phyloP scores from a whole-genome alignment of 257 asterid species.

The Coffea canephora region DNA sequence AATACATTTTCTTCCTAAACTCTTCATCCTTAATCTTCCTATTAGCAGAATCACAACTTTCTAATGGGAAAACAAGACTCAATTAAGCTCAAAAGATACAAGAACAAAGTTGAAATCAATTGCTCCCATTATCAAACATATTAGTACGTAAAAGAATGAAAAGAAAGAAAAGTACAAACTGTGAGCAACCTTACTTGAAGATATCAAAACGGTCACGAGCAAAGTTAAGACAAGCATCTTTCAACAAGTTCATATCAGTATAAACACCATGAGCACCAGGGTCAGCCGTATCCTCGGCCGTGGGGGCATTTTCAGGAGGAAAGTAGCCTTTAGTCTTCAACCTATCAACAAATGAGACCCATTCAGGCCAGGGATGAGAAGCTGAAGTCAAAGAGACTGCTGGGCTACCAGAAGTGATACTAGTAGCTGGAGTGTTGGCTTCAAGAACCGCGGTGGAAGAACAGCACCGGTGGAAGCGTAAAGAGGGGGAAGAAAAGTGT shows the following conservation, averaged over 20 bases:
- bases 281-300: conserved; percentile 11
- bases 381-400: conserved; percentile 18
- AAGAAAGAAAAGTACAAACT: background rate
- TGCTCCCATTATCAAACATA: background rate
- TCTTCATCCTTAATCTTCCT: background rate
- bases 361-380: conserved; percentile 92
- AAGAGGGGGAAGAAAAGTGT: conserved; percentile 16
- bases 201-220: conserved; percentile 86
- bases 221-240: conserved; percentile 70
- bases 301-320: conserved; percentile 13
- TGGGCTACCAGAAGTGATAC: background rate
- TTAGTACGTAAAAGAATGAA: background rate
- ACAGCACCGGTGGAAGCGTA: conserved; percentile 42
- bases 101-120: background rate
- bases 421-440: background rate
- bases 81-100: background rate
- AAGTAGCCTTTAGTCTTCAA: conserved; percentile 72
- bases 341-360: conserved; percentile 72
- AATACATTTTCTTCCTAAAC: background rate
- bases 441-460: conserved; percentile 42
- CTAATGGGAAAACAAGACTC: background rate
- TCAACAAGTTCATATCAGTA: conserved; percentile 53
- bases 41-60: background rate
- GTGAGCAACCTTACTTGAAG: conserved; percentile 49
- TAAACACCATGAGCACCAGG: conserved; percentile 30